phyloP scores from a whole-genome alignment of 768 basidiomycete species.

The Gymnopilus dilepis region DNA sequence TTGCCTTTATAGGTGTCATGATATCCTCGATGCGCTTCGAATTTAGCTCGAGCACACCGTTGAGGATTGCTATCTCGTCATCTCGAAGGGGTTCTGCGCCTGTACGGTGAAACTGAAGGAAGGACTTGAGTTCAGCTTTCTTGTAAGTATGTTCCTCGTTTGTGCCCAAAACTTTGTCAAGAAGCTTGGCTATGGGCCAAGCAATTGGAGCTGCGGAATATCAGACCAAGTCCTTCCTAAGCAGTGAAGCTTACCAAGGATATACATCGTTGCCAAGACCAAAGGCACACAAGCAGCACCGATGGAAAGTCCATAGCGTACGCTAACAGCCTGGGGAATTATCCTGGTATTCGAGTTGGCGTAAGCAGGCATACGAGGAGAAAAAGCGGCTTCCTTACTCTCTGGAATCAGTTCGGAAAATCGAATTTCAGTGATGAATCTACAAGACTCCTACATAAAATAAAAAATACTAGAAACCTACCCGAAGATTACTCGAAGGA shows the following conservation, averaged over 20 bases:
- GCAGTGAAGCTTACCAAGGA: conserved; percentile 52
- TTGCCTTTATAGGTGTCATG: conserved; percentile 81
- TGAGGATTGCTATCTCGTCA: conserved; percentile 82
- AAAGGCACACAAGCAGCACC: conserved; percentile 81
- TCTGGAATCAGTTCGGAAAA: conserved; percentile 42
- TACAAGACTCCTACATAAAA: background rate
- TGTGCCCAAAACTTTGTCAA: conserved; percentile 83
- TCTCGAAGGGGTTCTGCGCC: conserved; percentile 81
- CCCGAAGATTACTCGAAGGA: conserved; percentile 77
- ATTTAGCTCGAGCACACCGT: conserved; percentile 79
- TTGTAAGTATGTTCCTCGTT: conserved; percentile 79
- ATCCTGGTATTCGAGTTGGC: conserved; percentile 37
- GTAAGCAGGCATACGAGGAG: background rate
- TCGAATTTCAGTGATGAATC: background rate
- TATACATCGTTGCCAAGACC: conserved; percentile 75
- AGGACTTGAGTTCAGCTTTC: conserved; percentile 79
- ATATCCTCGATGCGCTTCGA: conserved; percentile 75
- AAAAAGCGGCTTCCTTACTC: conserved; percentile 55
- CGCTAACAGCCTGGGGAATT: conserved; percentile 76
- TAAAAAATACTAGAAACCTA: conserved; percentile 37
- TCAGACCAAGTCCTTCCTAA: background rate
- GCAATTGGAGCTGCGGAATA: conserved; percentile 70
- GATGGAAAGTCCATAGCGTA: conserved; percentile 79
- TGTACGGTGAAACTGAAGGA: conserved; percentile 78
- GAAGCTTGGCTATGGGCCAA: conserved; percentile 79